Base-by-base conservation (phyloP, 2,329 filamentous ascomycete species). In the Microsporum canis region DNA sequence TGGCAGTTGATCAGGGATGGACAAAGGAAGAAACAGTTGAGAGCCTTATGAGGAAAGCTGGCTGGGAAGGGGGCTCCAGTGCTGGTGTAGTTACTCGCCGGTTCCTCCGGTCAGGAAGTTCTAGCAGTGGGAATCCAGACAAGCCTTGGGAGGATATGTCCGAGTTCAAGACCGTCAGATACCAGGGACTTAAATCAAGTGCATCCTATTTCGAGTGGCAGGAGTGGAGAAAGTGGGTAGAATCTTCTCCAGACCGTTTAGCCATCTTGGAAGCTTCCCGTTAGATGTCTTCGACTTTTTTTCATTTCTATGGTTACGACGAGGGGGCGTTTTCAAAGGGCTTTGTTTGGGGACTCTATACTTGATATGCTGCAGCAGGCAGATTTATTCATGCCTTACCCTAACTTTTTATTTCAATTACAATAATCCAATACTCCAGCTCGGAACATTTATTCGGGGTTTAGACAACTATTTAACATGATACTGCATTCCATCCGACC, bases 1-100 rank as follows among this genome's bases (percentile, higher is more conserved):
- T 99, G 4, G 88, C 92, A 7, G 78, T 82, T 0, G 94, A 99
- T 78, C 94, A 97, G 72, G 91, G 89, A 14, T 99, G 94, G 94
- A 89, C 83, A 8, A 91, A 94, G 74, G 91, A 97, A 71, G 89
- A 97, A 79, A 89, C 92, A 0, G 74, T 99, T 2, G 81, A 91
- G 60, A 95, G 89, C 74, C 76, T 97, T 70, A 94, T 96, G 87
- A 82, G 89, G 63, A 99, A 99, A 80, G 91, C 91, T 0, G 94
- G 94, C 1, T 99, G 91, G 91, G 82, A 81, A 62, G 91, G 90
- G 0, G 73, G 76, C 51, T 76, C 68, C 47, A 59, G 64, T 14
- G 61, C 64, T 45, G 66, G 72, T 14, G 70, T 71, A 53, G 65
- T 72, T 45, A 68, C 73, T 7, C 71, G 73, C 60, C 68, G 73